Evolutionary conservation across 352 stramenopile species (phyloP).

Genomic region (Pythium scleroteichum): DNA sequence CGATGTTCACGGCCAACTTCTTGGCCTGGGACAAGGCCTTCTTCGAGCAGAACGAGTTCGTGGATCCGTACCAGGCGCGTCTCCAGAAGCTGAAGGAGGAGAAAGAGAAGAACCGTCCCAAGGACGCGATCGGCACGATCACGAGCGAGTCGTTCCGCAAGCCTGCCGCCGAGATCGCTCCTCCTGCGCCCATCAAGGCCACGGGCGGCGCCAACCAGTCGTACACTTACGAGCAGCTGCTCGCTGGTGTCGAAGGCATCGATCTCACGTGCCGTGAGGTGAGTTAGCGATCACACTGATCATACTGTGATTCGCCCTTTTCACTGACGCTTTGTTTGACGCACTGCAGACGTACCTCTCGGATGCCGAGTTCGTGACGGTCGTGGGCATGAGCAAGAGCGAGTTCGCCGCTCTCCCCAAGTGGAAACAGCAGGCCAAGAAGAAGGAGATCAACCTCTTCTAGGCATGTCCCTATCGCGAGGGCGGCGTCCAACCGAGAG

Average conservation of each 20-base stretch:
- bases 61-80: constrained; percentile 89
- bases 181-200: constrained; percentile 17
- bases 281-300: not conserved
- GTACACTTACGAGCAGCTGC: constrained; percentile 67
- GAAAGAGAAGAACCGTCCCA: constrained; percentile 70
- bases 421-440: constrained; percentile 88
- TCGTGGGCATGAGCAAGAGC: constrained; percentile 62
- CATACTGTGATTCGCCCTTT: not conserved
- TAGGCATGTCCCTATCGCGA: constrained; percentile 33
- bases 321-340: constrained; percentile 11
- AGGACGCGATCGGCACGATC: constrained; percentile 57
- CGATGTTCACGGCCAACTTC: constrained; percentile 92
- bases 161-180: constrained; percentile 8
- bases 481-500: no score
- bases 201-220: constrained; percentile 37
- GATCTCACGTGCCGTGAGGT: constrained; percentile 78
- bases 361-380: constrained; percentile 72
- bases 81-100: constrained; percentile 77
- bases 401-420: constrained; percentile 74
- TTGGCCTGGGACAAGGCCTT: constrained; percentile 84
- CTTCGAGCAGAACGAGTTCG: constrained; percentile 84
- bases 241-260: constrained; percentile 75
- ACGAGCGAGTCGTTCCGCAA: constrained; percentile 47
- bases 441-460: constrained; percentile 87
- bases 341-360: constrained; percentile 64